phyloP scores from a whole-genome alignment of 306 rosid species.

The Cucurbita moschata region DNA sequence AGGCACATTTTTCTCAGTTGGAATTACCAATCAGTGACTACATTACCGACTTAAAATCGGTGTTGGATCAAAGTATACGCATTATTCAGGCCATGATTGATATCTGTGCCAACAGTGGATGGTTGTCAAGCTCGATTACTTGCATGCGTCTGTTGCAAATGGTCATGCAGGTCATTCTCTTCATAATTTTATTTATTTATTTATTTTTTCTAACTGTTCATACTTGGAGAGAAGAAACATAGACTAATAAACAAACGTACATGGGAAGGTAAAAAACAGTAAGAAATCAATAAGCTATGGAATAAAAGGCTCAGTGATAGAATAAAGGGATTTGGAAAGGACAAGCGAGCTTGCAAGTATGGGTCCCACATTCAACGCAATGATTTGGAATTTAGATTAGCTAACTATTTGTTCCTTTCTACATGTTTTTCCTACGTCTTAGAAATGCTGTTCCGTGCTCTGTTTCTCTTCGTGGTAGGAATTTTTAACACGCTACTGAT shows the following conservation, averaged over 20 bases:
- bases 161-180: conserved; percentile 75
- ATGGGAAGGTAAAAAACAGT: background rate
- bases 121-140: conserved; percentile 78
- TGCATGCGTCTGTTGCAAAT: conserved; percentile 97
- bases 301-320: no score
- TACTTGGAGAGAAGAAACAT: background rate
- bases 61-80: conserved; percentile 92
- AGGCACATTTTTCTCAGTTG: conserved; percentile 91
- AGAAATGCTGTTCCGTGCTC: background rate
- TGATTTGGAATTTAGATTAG: background rate
- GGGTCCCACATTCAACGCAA: background rate
- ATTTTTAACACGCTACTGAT: background rate
- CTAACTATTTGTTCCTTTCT: background rate
- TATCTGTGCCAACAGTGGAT: conserved; percentile 89
- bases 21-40: conserved; percentile 90
- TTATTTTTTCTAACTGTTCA: background rate
- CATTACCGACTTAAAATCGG: conserved; percentile 81
- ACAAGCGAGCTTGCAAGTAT: background rate
- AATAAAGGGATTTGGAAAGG: background rate
- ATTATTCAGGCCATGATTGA: conserved; percentile 98
- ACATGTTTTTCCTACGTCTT: background rate
- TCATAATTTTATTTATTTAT: background rate
- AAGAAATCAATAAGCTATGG: background rate
- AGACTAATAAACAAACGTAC: background rate
- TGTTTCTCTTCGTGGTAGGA: background rate